Conservation (phyloP, 2,329 filamentous ascomycete species). For the Ophiostoma tasmaniense region DNA sequence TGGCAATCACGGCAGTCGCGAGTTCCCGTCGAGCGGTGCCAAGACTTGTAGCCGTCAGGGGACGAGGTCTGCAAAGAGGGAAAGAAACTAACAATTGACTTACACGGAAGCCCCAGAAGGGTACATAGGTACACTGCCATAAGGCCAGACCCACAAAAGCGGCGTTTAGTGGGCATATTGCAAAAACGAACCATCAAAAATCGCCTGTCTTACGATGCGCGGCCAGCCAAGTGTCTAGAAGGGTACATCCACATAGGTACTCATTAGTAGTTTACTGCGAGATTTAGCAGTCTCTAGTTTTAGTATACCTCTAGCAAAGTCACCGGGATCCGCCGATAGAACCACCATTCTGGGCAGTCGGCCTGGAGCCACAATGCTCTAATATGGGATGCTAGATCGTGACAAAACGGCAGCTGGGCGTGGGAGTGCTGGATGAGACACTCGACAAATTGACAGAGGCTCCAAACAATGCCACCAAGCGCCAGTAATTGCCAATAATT, state of each 20-base stretch:
- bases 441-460: not conserved
- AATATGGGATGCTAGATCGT: conserved; percentile 7
- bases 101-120: not conserved
- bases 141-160: conserved; percentile 13
- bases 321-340: not conserved
- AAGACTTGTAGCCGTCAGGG: not conserved
- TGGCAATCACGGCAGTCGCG: not conserved
- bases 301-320: not conserved
- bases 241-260: not conserved
- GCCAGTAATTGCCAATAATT: not conserved
- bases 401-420: not conserved
- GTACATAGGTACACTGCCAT: not conserved
- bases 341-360: conserved; percentile 9
- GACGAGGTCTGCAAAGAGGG: not conserved
- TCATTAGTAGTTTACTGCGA: not conserved
- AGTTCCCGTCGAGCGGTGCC: conserved; percentile 9
- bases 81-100: not conserved
- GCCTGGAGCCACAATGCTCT: conserved; percentile 13
- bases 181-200: conserved; percentile 17
- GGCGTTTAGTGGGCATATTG: conserved; percentile 14
- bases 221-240: conserved; percentile 10
- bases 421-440: not conserved
- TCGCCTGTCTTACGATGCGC: conserved; percentile 16
- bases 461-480: not conserved
- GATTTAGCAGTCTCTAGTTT: not conserved